phyloP scores from a whole-genome alignment of 345 rosid genomes.

The Kernera saxatilis region DNA sequence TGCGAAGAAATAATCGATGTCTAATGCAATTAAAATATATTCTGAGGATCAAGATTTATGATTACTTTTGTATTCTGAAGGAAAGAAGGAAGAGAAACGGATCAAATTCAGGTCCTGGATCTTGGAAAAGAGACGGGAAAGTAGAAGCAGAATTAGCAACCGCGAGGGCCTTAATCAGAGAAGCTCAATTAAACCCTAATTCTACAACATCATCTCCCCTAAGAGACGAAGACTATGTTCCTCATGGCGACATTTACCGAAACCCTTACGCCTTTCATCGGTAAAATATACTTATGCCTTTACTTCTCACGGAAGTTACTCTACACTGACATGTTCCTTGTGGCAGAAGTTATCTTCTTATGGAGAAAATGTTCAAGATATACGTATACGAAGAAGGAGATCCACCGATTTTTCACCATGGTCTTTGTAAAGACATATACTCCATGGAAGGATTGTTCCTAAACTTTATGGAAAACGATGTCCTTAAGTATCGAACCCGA shows the following conservation, averaged over 20 bases:
- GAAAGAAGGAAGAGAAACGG: slow-evolving; percentile 17
- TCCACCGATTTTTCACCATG: slow-evolving; percentile 57
- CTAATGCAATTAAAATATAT: neutral
- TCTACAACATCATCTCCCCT: slow-evolving; percentile 11
- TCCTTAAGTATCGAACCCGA: slow-evolving; percentile 29
- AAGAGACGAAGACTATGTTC: slow-evolving; percentile 36
- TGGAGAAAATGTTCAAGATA: slow-evolving; percentile 59
- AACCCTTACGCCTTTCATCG: slow-evolving; percentile 49
- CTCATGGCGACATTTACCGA: slow-evolving; percentile 43
- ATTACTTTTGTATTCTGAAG: neutral
- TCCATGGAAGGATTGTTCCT: slow-evolving; percentile 60
- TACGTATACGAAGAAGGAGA: slow-evolving; percentile 66
- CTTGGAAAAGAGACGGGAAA: slow-evolving; percentile 27
- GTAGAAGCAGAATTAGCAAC: slow-evolving; percentile 41
- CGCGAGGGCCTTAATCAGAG: slow-evolving; percentile 48
- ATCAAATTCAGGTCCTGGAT: slow-evolving; percentile 1
- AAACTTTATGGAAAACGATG: slow-evolving; percentile 44
- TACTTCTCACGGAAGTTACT: neutral
- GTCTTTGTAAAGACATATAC: slow-evolving; percentile 60
- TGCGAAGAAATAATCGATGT: neutral
- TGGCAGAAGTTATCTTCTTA: slow-evolving; percentile 50
- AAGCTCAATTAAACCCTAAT: slow-evolving; percentile 26
- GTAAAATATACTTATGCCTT: slow-evolving; percentile 15
- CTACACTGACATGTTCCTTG: neutral
- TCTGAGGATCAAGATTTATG: neutral